Percentiles rank a stretch among this genome's conserved stretches.
phyloP scores from a whole-genome alignment of 2,329 filamentous ascomycete genomes.

The Dryadomyces sulphureus region DNA sequence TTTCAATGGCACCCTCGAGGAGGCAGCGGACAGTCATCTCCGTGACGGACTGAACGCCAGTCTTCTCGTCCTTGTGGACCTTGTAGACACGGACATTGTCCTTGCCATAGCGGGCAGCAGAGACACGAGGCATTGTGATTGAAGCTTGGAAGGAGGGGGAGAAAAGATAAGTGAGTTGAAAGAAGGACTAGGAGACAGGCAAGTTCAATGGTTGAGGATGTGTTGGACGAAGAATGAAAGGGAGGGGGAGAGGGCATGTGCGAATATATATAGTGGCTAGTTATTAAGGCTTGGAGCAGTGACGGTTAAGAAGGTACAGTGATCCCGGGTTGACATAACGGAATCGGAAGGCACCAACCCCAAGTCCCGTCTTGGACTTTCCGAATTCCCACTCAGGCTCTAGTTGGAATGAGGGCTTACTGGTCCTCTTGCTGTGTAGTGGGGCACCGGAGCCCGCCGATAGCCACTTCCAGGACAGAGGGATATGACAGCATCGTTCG shows the following conservation, averaged over 20 bases:
- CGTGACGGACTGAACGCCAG: slow-evolving; percentile 68
- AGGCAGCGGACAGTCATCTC: slow-evolving; percentile 93
- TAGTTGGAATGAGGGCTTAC: not conserved
- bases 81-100: slow-evolving; percentile 99
- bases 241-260: too few species aligned
- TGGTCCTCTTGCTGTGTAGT: not conserved
- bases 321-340: not conserved
- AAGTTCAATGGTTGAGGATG: too few species aligned
- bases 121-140: slow-evolving; percentile 36
- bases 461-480: slow-evolving; percentile 7
- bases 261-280: too few species aligned
- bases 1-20: slow-evolving; percentile 83
- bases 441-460: slow-evolving; percentile 14
- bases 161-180: not conserved
- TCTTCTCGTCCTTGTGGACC: slow-evolving; percentile 64
- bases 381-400: not conserved
- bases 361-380: not conserved
- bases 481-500: slow-evolving; percentile 3
- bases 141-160: not conserved
- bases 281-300: too few species aligned
- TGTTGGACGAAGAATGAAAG: too few species aligned
- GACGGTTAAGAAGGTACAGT: not conserved
- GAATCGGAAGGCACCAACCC: not conserved
- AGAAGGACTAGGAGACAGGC: not conserved
- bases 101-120: slow-evolving; percentile 70